Evolutionary conservation across 768 basidiomycete species (phyloP), one percentile per base, ranked within the genome.

Genomic region (Lactarius evosmus): DNA sequence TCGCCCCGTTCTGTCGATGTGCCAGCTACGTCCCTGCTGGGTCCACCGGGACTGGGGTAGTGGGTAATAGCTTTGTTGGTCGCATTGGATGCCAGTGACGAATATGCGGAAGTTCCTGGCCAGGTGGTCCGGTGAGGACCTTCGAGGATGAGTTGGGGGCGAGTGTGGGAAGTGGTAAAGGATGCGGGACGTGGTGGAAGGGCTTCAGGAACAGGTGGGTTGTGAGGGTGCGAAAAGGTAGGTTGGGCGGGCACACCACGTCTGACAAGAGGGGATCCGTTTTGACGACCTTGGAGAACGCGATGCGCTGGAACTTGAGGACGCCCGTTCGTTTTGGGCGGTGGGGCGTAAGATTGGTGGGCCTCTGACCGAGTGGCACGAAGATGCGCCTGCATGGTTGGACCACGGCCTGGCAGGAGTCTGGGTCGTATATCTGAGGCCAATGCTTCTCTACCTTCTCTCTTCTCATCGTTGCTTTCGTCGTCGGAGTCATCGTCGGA

Each of bases 121-220:
- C 61, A 62, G 16, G 61, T 62, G 25, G 36, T 51, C 34, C 61
- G 54, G 12, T 50, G 36, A 19, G 55, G 38, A 12, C 61, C 46
- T 30, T 56, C 61, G 7, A 4, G 34, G 25, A 27, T 12, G 34
- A 3, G 34, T 40, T 25, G 55, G 25, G 55, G 34, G 22, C 36
- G 46, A 56, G 44, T 11, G 34, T n/a, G 61, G 40, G 55, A 50
- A 4, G 55, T 56, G 1, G 11, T 29, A 17, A 56, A 56, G 9
- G 55, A 56, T 25, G 29, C 34, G 16, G 60, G 22, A 4, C 46
- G 46, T 27, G 54, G 19, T 9, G n/a, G 7, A 30, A 40, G 32
- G 5, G 46, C 2, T 30, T 56, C 46, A 2, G 25, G 32, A 6
- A n/a, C 1, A 12, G n/a, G 55, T 36, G 44, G 36, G 19, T 62